Conservation (phyloP, 345 rosid genomes). For the Populus alba region DNA sequence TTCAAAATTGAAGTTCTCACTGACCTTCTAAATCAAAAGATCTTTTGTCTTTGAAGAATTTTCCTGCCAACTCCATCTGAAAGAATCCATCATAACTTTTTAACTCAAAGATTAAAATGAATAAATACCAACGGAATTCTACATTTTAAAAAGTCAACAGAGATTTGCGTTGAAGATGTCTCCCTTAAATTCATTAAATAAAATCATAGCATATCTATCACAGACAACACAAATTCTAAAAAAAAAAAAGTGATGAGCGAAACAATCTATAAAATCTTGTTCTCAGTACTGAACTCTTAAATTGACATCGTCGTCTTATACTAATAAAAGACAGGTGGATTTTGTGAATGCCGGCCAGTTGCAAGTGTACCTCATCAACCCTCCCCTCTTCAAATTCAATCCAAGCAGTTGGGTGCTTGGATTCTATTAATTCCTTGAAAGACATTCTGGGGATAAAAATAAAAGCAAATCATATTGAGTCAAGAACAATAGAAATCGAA, state of each 20-base stretch:
- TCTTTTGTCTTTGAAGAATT: constrained; percentile 83
- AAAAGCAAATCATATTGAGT: constrained; percentile 18
- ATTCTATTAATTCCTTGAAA: constrained; percentile 62
- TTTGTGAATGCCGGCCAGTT: no score
- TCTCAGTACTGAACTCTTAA: no score
- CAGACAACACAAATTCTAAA: neutral
- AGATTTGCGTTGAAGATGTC: neutral
- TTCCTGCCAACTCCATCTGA: constrained; percentile 69
- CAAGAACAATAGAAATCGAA: neutral
- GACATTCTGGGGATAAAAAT: constrained; percentile 62
- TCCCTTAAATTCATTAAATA: no score
- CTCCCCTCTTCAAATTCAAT: constrained; percentile 81
- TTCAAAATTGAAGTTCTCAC: constrained; percentile 3
- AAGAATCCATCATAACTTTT: constrained; percentile 14
- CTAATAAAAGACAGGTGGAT: no score
- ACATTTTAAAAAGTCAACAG: neutral
- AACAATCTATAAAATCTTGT: no score
- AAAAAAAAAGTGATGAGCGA: no score
- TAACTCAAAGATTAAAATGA: neutral
- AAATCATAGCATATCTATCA: no score
- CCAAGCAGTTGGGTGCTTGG: constrained; percentile 91
- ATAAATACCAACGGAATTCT: neutral
- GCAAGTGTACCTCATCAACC: constrained; percentile 64
- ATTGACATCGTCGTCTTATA: no score
- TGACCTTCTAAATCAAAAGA: constrained; percentile 83